Conservation (phyloP, 1,284 basidiomycete species). For the Ustilago loliicola region DNA sequence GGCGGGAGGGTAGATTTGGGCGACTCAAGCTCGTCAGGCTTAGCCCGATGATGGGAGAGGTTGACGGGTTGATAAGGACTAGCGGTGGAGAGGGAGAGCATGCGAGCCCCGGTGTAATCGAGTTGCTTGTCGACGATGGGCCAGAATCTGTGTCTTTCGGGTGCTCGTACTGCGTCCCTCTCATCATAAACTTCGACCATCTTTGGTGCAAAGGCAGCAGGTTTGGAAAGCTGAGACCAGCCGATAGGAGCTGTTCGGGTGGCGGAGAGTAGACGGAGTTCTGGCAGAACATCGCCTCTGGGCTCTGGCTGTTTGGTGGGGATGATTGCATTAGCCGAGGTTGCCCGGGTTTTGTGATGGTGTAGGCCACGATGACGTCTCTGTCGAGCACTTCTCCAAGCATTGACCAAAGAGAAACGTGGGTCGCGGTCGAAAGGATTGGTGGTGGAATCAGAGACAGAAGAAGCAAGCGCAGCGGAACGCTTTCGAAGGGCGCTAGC, state of each 20-base stretch:
- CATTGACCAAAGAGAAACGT: neutral
- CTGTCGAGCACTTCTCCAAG: neutral
- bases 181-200: slow-evolving; percentile 28
- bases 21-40: slow-evolving; percentile 10
- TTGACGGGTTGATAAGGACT: too few species aligned
- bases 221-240: slow-evolving; percentile 14
- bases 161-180: slow-evolving; percentile 17
- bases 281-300: slow-evolving; percentile 24
- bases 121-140: slow-evolving; percentile 45
- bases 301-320: too few species aligned
- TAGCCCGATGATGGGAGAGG: too few species aligned
- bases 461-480: neutral
- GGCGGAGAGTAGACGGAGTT: slow-evolving; percentile 51
- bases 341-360: too few species aligned
- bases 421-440: neutral
- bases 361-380: neutral
- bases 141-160: slow-evolving; percentile 50
- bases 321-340: too few species aligned
- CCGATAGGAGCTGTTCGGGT: slow-evolving; percentile 50
- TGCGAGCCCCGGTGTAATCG: slow-evolving; percentile 46
- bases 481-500: slow-evolving; percentile 9
- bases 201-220: slow-evolving; percentile 1
- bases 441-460: neutral
- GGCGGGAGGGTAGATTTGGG: slow-evolving; percentile 23
- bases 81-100: slow-evolving; percentile 37